Evolutionary conservation across 148 eudicot genomes (phyloP).

Genomic region (Rhododendron mucronatum): DNA sequence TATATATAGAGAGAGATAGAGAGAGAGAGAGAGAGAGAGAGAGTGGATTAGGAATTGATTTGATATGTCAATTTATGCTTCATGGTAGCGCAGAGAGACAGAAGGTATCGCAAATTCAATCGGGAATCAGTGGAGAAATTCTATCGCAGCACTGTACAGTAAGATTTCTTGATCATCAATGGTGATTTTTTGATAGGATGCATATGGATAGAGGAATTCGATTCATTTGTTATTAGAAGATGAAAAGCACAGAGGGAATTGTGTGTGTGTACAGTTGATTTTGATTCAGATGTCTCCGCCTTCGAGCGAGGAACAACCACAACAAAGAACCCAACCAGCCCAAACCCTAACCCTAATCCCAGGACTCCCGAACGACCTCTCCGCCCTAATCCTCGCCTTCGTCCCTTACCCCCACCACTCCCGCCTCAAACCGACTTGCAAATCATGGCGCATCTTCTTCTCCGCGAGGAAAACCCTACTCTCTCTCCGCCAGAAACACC

Average conservation of each 20-base stretch:
- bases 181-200: not conserved
- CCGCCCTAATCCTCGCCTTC: constrained; percentile 52
- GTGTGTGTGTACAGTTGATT: not conserved
- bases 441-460: constrained; percentile 68
- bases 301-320: constrained; percentile 8
- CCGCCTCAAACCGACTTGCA: constrained; percentile 59
- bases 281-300: constrained; percentile 18
- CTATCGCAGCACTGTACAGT: not conserved
- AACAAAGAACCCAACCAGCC: constrained; percentile 11
- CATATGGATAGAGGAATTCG: not conserved
- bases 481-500: constrained; percentile 32
- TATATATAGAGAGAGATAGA: not conserved
- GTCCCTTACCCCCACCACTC: constrained; percentile 51
- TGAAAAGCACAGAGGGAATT: not conserved
- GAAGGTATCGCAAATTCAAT: too few species aligned
- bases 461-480: constrained; percentile 50
- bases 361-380: constrained; percentile 64
- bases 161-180: not conserved
- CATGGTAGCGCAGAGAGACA: not conserved
- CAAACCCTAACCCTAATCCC: constrained; percentile 71
- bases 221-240: not conserved
- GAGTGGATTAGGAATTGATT: not conserved
- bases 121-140: not conserved
- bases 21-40: too few species aligned
- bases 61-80: too few species aligned